These are phyloP conservation scores for Metarhizium rileyi DNA, from an alignment of 2,329 filamentous ascomycete genomes.

Conservation along the genomic window DNA sequence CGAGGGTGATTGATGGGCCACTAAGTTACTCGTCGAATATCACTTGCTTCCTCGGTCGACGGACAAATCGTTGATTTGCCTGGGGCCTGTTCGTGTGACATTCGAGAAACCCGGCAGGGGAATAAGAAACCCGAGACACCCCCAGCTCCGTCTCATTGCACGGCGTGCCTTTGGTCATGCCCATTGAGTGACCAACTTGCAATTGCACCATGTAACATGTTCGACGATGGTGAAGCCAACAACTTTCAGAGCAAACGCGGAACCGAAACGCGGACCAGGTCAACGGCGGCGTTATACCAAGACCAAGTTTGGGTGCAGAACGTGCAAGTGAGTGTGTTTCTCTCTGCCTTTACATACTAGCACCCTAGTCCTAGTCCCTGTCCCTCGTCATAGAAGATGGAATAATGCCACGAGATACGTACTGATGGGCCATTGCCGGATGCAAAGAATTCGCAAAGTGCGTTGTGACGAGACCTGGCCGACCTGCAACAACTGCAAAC, in stretches of 20 bases:
- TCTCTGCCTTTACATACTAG: not conserved
- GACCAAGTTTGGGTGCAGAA: conserved; percentile 5
- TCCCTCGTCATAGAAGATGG: too few species aligned
- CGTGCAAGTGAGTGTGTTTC: conserved; percentile 1
- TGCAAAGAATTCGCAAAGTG: conserved; percentile 11
- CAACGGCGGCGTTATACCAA: conserved; percentile 4
- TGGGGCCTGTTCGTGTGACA: not conserved
- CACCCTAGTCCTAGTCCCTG: too few species aligned
- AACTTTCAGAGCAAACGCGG: not conserved
- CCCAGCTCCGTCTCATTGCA: not conserved
- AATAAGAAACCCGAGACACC: not conserved
- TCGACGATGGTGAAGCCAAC: not conserved
- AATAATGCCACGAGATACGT: not conserved
- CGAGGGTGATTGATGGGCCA: too few species aligned
- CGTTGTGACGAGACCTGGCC: conserved; percentile 12
- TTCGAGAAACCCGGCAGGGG: not conserved
- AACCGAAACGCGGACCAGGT: not conserved
- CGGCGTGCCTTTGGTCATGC: not conserved
- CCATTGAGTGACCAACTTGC: not conserved
- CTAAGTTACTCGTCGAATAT: not conserved
- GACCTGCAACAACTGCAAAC: conserved; percentile 10
- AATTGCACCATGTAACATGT: not conserved
- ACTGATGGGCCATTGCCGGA: not conserved
- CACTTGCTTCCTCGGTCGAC: not conserved
- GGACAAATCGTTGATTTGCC: not conserved